phyloP scores from a whole-genome alignment of 2,329 filamentous ascomycete genomes.

The Cercospora zeina region DNA sequence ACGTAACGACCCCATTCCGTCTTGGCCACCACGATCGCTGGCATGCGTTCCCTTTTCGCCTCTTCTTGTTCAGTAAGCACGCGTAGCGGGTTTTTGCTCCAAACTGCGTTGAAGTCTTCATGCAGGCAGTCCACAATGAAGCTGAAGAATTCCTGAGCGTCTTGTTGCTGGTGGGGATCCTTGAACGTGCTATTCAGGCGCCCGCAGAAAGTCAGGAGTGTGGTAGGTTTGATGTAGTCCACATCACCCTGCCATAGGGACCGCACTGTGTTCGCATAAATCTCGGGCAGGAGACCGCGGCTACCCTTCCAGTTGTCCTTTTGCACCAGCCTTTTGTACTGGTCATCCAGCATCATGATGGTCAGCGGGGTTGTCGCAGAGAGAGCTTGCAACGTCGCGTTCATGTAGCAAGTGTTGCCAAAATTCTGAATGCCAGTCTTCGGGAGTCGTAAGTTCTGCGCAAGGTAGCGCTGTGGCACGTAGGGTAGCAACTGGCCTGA shows the following conservation, averaged over 20 bases:
- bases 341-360: constrained; percentile 65
- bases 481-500: constrained; percentile 47
- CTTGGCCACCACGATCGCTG: constrained; percentile 64
- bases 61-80: constrained; percentile 62
- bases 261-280: constrained; percentile 62
- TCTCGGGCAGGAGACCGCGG: constrained; percentile 62
- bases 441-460: constrained; percentile 53
- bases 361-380: constrained; percentile 67
- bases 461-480: constrained; percentile 48
- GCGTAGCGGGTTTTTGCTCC: constrained; percentile 59
- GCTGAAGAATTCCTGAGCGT: constrained; percentile 84
- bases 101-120: constrained; percentile 77
- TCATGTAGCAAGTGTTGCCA: constrained; percentile 85
- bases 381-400: constrained; percentile 81
- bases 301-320: constrained; percentile 64
- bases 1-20: constrained; percentile 74
- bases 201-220: constrained; percentile 61
- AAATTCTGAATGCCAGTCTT: constrained; percentile 77
- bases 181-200: constrained; percentile 63
- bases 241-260: constrained; percentile 63
- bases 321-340: constrained; percentile 60
- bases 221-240: constrained; percentile 48
- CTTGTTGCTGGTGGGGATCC: constrained; percentile 68
- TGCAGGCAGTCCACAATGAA: constrained; percentile 80
- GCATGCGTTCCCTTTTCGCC: constrained; percentile 59